Evolutionary conservation across 192 early-diverging fungal genomes (phyloP).

Genomic region (Backusella westeae): DNA sequence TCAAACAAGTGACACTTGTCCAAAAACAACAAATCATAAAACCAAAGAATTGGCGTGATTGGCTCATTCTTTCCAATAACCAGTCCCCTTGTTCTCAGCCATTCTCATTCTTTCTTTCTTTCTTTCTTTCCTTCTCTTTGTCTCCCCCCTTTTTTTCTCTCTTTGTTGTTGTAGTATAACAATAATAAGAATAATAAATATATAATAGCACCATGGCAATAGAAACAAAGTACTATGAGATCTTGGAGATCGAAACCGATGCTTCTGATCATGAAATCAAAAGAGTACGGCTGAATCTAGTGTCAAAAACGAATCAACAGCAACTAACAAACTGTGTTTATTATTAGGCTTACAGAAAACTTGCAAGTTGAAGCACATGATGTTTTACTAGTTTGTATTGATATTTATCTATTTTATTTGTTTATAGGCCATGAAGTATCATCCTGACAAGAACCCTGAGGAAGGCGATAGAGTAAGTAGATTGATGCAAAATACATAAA

Average conservation of each 20-base stretch:
- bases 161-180: neutral
- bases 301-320: neutral
- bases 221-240: constrained; percentile 37
- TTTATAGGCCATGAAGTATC: constrained; percentile 61
- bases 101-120: neutral
- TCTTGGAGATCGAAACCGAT: constrained; percentile 33
- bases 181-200: neutral
- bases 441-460: constrained; percentile 82
- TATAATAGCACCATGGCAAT: constrained; percentile 21
- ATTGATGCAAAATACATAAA: neutral
- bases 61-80: neutral
- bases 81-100: neutral
- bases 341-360: constrained; percentile 52
- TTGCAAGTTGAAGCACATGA: constrained; percentile 29
- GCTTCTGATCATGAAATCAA: constrained; percentile 55
- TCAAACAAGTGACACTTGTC: neutral
- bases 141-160: neutral
- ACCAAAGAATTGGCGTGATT: neutral
- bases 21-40: constrained; percentile 7
- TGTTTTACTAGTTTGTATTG: neutral
- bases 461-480: constrained; percentile 34
- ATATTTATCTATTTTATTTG: neutral
- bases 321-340: neutral
- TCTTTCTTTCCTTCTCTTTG: neutral
- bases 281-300: constrained; percentile 32